Evolutionary conservation across 495 filamentous ascomycete genomes (phyloP), one percentile per base, ranked within the genome.

Genomic region (Trichoderma orchidacearum): DNA sequence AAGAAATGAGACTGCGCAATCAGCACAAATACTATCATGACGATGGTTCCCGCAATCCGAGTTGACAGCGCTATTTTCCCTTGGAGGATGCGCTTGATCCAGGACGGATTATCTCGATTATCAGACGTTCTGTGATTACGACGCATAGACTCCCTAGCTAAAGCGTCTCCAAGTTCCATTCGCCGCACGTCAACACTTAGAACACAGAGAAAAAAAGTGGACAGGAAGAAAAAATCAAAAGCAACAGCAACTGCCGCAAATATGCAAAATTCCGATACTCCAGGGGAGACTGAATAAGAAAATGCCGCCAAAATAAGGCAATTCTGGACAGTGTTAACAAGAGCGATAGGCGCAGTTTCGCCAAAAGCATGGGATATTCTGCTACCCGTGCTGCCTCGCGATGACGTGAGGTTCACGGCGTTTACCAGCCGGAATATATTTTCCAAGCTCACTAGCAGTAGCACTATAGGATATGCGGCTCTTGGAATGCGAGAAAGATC

Each of bases 361-460:
- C 85, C 85, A 54, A 88, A 76, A 12, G 85, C 85, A 51, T 81
- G 73, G 3, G 82, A 78, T 36, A 88, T 83, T 54, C 85, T 75
- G 51, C 67, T 69, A 50, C 76, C 75, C 17, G 80, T 81, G 48
- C 74, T 76, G 58, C 80, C 73, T 59, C 81, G 77, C 0, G 83
- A 76, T 11, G 84, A 81, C 1, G 81, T 84, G 54, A 78, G 69
- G 30, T 86, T 78, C 35, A 88, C 80, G 0, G 80, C 80, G 60
- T 88, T 87, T 60, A 88, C 85, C 53, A 89, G 73, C 31, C 83
- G 75, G 64, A 87, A 80, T 58, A 85, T 85, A 61, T 88, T 87
- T 59, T 87, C 84, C 48, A 87, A 69, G 52, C 85, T 86, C 65
- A 86, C 80, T 30, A 77, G 76, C 35, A 88, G 72, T 13, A 87